phyloP scores from a whole-genome alignment of 2,329 filamentous ascomycete species.

The Ascochyta lentis region DNA sequence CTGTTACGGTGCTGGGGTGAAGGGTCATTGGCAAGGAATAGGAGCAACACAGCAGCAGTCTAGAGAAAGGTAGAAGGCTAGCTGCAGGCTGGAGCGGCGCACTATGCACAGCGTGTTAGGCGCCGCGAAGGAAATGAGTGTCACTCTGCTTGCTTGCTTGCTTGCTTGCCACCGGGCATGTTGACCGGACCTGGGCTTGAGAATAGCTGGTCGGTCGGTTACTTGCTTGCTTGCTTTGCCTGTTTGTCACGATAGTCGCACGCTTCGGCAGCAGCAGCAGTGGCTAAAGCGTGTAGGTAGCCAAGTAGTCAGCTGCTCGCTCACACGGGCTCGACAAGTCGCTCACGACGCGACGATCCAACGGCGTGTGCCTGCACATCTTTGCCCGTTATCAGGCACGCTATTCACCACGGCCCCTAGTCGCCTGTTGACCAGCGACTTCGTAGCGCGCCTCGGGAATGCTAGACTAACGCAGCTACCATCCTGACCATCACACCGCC shows the following conservation, averaged over 20 bases:
- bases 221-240: too few relatives aligned
- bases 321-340: conserved; percentile 2
- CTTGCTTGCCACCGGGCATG: not conserved
- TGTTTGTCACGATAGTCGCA: too few relatives aligned
- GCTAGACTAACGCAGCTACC: conserved; percentile 14
- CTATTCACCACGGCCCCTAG: not conserved
- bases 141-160: not conserved
- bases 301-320: conserved; percentile 6
- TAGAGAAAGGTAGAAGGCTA: not conserved
- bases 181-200: conserved; percentile 1
- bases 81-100: too few relatives aligned
- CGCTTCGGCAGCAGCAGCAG: not conserved
- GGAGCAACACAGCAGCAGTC: not conserved
- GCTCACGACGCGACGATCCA: not conserved
- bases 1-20: not conserved
- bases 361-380: conserved; percentile 14
- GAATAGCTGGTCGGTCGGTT: too few relatives aligned
- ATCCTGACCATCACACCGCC: conserved; percentile 15
- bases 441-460: conserved; percentile 10
- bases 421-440: not conserved
- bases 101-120: conserved; percentile 2
- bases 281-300: not conserved
- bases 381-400: not conserved
- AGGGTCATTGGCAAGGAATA: not conserved
- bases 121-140: not conserved